phyloP scores from a whole-genome alignment of 2,329 filamentous ascomycete species.

The Aulographum hederae region DNA sequence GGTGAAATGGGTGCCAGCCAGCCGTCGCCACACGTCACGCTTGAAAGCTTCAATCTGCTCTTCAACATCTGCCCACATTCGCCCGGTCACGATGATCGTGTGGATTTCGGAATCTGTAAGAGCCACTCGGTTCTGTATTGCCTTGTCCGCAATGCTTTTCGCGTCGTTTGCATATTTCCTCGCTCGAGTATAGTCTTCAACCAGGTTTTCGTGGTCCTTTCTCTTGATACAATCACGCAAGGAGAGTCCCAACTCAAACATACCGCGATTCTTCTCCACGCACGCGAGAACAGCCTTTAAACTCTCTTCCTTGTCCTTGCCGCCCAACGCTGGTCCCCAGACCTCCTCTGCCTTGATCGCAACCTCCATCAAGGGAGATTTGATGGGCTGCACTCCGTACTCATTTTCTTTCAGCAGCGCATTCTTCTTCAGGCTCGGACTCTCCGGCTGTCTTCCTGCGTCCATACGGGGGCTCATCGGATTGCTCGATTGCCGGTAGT shows the following conservation, averaged over 20 bases:
- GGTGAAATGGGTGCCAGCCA: conserved; percentile 46
- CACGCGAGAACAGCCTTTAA: conserved; percentile 60
- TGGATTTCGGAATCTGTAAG: conserved; percentile 68
- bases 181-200: conserved; percentile 76
- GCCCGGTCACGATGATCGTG: conserved; percentile 68
- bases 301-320: conserved; percentile 76
- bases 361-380: conserved; percentile 70
- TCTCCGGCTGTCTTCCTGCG: conserved; percentile 16
- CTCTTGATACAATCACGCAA: conserved; percentile 75
- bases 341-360: conserved; percentile 91
- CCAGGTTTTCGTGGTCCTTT: conserved; percentile 72
- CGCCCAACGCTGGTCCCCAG: conserved; percentile 86
- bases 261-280: conserved; percentile 61
- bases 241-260: conserved; percentile 62
- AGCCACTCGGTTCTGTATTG: conserved; percentile 28
- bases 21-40: conserved; percentile 67
- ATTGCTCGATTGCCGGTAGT: conserved; percentile 33
- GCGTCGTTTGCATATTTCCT: conserved; percentile 66
- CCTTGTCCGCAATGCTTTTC: conserved; percentile 43
- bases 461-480: conserved; percentile 14
- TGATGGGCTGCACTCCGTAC: conserved; percentile 76
- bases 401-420: conserved; percentile 46
- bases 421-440: conserved; percentile 55
- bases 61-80: conserved; percentile 91
- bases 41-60: conserved; percentile 77